Base-by-base conservation (phyloP, 2,329 filamentous ascomycete genomes). In the Phialophora expanda region DNA sequence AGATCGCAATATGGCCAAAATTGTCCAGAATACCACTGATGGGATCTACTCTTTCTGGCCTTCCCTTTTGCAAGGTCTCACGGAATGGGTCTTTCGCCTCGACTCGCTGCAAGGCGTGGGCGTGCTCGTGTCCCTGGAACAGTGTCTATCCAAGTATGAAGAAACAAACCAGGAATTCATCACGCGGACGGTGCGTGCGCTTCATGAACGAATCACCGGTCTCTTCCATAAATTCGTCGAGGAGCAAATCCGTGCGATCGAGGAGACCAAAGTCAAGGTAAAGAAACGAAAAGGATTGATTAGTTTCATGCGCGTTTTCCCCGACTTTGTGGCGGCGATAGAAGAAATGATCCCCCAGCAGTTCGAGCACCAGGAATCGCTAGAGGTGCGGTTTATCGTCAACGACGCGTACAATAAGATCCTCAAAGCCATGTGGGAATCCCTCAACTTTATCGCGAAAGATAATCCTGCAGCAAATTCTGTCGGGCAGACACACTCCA, bases 221-320 rank as follows among this genome's bases (percentile, higher is more conserved):
- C 86, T 91, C 2, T 97, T 97, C 80, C 88, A 85, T 67, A 92
- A 91, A 69, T 97, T 98, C 73, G 88, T 98, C 8, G 94, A 98
- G 71, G 92, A 97, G 70, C 95, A 99, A 76, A 90, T 98, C 66
- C 91, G 92, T 28, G 93, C 93, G 4, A 97, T 98, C 69, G 95
- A 98, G 79, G 95, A 98, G 68, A 98, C 93, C 46, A 98, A 98
- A 79, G 94, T 99, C 77, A 97, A 97, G 82, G 93, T 97, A 79
- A 97, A 97, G 83, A 98, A 98, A 83, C 90, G 95, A 71, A 97
- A 96, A 80, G 94, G 95, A 11, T 92, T 99, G 64, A 97, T 98
- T 73, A 89, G 89, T 17, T 98, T 98, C 78, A 94, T 98, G 82
- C 91, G 92, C 70, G 90, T 94, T 48, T 98, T 98, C 82, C 95